These are phyloP conservation scores for Vigna mungo DNA, from an alignment of 306 rosid genomes.

Conservation along the genomic window DNA sequence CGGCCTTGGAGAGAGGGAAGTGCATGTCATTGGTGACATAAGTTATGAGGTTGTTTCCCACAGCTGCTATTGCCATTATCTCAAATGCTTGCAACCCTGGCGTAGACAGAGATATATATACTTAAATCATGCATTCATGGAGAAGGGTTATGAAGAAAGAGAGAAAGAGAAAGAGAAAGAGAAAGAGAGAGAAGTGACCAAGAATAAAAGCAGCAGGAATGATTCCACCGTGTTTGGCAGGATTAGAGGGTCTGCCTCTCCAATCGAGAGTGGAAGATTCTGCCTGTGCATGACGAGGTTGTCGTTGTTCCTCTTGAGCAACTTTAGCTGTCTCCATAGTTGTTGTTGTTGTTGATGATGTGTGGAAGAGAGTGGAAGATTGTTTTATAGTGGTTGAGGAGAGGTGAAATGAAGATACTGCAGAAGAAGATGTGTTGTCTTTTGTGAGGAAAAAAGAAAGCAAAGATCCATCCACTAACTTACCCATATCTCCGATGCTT, in stretches of 20 bases:
- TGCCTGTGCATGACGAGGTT: not conserved
- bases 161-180: not conserved
- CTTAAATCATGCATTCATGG: too few species aligned
- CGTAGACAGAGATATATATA: too few species aligned
- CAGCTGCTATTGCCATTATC: constrained; percentile 98
- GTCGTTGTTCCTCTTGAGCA: too few species aligned
- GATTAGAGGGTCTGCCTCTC: constrained; percentile 85
- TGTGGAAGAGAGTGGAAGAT: too few species aligned
- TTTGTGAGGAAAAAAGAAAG: too few species aligned
- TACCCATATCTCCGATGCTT: too few species aligned
- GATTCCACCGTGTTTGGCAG: constrained; percentile 72
- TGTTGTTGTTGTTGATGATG: too few species aligned
- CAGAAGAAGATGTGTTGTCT: too few species aligned
- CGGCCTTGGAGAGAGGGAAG: constrained; percentile 82
- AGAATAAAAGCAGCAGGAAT: constrained; percentile 68
- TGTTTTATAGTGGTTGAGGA: too few species aligned
- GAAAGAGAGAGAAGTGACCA: constrained; percentile 1
- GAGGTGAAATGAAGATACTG: too few species aligned
- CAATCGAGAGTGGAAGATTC: constrained; percentile 55
- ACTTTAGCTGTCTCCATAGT: not conserved
- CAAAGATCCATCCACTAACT: too few species aligned
- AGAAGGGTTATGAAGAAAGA: too few species aligned
- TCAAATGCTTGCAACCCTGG: constrained; percentile 92
- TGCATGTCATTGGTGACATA: constrained; percentile 92
- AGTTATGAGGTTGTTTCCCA: constrained; percentile 98